phyloP scores from a whole-genome alignment of 2,329 filamentous ascomycete genomes.

The Neoscytalidium dimidiatum region DNA sequence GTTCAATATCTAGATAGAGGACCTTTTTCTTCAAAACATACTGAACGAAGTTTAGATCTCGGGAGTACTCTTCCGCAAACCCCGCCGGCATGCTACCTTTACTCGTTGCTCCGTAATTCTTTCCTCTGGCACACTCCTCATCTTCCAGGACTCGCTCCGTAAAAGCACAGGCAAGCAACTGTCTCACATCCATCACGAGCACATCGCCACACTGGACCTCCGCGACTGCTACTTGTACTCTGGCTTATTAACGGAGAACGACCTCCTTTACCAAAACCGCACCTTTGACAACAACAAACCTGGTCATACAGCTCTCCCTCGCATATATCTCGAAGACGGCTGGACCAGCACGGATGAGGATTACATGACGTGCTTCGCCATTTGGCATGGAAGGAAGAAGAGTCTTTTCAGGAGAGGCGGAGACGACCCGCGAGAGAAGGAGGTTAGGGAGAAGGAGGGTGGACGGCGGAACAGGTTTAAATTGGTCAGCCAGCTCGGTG shows the following conservation, averaged over 20 bases:
- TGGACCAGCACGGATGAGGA: conserved; percentile 66
- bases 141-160: conserved; percentile 63
- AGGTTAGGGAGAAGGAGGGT: not conserved
- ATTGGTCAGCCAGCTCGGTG: conserved; percentile 62
- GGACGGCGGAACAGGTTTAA: conserved; percentile 49
- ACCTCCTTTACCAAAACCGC: conserved; percentile 64
- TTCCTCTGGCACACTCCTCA: conserved; percentile 59
- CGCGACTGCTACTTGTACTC: conserved; percentile 67
- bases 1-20: no score
- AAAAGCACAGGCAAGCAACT: conserved; percentile 57
- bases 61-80: conserved; percentile 65
- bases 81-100: conserved; percentile 63
- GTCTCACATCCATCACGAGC: conserved; percentile 63
- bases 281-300: conserved; percentile 65
- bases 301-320: conserved; percentile 59
- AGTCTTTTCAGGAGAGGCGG: conserved; percentile 53
- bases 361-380: conserved; percentile 67
- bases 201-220: conserved; percentile 60
- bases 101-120: conserved; percentile 62
- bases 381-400: conserved; percentile 63
- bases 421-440: conserved; percentile 28
- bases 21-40: not conserved
- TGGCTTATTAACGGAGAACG: conserved; percentile 60
- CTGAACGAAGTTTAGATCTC: conserved; percentile 45
- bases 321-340: conserved; percentile 61